Evolutionary conservation across 1,284 basidiomycete species (phyloP), one percentile per base, ranked within the genome.

Genomic region (Porogramme epimiltina): DNA sequence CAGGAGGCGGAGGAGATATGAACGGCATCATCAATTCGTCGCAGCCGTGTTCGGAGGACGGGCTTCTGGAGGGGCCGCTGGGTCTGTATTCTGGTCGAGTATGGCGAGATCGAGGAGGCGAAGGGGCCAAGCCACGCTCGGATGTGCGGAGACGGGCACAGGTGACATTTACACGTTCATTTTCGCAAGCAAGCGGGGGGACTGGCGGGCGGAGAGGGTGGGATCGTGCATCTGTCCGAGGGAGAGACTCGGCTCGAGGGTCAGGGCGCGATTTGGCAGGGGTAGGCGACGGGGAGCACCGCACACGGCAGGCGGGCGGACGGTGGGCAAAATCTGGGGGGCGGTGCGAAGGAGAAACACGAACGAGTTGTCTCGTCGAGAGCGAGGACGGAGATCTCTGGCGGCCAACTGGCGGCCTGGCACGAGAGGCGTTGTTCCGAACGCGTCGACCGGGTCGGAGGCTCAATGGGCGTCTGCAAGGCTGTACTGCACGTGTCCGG

Each of bases 141-240:
- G 13, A 13, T 6, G 8, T 31, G 28, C 28, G 6, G 28, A 8
- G 28, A 13, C 28, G 8, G 28, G 8, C 28, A 31, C 28, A 13
- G 54, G 51, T 34, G 55, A 49, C 57, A 59, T 59, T 48, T 47
- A 38, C 16, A n/a, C 42, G 20, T 34, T 36, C 46, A 39, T 37
- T 42, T 48, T 51, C 40, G 51, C 48, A 36, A 49, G 22, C 16
- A 37, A 19, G 34, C 41, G 25, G 28, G 18, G 22, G 11, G 28
- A n/a, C 25, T 55, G 56, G 50, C 56, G 53, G 47, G 44, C 46
- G 43, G 53, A 59, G 46, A 34, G 42, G 54, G 50, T 45, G 42
- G 41, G 33, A 53, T 47, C 49, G 44, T 53, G 39, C 54, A 53
- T 53, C 40, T 55, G 57, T 59, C 57, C 56, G 51, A 53, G 42